Conservation (phyloP, 176 grass and related monocot species). For the Oryza nivara region DNA sequence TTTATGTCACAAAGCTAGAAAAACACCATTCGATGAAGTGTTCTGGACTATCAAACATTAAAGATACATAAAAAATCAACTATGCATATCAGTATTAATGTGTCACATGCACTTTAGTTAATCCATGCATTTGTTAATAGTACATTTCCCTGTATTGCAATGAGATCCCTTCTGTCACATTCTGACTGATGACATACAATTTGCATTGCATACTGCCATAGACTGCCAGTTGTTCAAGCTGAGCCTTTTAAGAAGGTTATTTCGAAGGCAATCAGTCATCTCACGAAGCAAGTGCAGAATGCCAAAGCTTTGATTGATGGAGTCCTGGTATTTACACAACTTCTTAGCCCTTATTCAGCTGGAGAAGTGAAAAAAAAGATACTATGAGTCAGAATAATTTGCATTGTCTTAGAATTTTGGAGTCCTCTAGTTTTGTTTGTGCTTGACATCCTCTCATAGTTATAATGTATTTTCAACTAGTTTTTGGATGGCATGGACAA, state of each 20-base stretch:
- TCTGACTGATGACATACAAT: conserved; percentile 19
- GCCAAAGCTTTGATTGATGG: conserved; percentile 77
- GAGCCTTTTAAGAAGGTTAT: conserved; percentile 73
- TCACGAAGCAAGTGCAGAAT: conserved; percentile 78
- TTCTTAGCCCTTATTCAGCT: conserved; percentile 13
- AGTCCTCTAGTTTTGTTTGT: conserved; percentile 17
- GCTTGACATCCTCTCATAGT: conserved; percentile 16
- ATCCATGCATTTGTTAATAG: conserved; percentile 13
- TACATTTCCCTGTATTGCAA: conserved; percentile 20
- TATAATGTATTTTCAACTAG: conserved; percentile 49
- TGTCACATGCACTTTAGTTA: neutral
- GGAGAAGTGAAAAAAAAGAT: conserved; percentile 16
- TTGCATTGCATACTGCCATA: conserved; percentile 35
- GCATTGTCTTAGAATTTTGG: neutral
- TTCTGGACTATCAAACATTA: neutral
- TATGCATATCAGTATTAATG: neutral
- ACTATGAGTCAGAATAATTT: neutral
- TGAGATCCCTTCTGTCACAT: conserved; percentile 2
- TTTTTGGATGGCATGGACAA: conserved; percentile 53
- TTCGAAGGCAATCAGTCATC: conserved; percentile 67
- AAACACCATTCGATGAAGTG: conserved; percentile 8
- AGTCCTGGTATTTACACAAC: conserved; percentile 52
- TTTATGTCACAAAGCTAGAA: conserved; percentile 20
- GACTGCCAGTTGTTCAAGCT: conserved; percentile 63
- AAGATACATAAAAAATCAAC: conserved; percentile 4